phyloP scores from a whole-genome alignment of 2,329 filamentous ascomycete species.

The Xylariaceae sp. region DNA sequence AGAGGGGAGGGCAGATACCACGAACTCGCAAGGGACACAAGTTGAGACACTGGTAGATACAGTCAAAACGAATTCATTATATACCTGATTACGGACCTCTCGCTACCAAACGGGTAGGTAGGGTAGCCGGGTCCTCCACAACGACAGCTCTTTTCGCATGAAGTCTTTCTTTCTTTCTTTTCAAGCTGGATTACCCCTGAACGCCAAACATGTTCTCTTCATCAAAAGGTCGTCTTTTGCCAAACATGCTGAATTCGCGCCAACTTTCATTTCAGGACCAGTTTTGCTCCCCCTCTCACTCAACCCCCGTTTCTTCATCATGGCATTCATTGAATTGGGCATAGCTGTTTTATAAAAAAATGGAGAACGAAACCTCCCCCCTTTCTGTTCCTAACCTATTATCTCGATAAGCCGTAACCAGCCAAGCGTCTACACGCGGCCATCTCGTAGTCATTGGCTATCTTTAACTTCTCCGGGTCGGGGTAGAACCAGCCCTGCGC shows the following conservation, averaged over 20 bases:
- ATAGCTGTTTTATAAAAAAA: neutral
- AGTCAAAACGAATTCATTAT: neutral
- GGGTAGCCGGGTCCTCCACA: neutral
- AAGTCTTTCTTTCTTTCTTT: slow-evolving; percentile 1
- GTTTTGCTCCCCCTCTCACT: too few species aligned
- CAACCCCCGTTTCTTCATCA: neutral
- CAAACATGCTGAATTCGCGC: neutral
- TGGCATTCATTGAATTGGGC: neutral
- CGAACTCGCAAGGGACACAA: neutral
- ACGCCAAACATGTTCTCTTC: slow-evolving; percentile 14
- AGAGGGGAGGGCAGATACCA: neutral
- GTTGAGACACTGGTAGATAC: neutral
- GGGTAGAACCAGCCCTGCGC: slow-evolving; percentile 84
- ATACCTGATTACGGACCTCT: neutral
- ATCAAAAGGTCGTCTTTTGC: neutral
- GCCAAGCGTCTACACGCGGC: slow-evolving; percentile 49
- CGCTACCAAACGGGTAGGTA: neutral
- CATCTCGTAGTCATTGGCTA: slow-evolving; percentile 53
- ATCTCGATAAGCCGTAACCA: slow-evolving; percentile 36
- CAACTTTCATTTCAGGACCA: too few species aligned
- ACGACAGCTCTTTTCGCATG: neutral
- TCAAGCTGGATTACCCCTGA: slow-evolving; percentile 1
- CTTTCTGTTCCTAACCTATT: slow-evolving; percentile 7
- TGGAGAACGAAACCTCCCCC: neutral
- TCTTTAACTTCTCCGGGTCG: slow-evolving; percentile 71